Base-by-base conservation (phyloP, 192 early-diverging fungal genomes). In the Cetraspora pellucida region DNA sequence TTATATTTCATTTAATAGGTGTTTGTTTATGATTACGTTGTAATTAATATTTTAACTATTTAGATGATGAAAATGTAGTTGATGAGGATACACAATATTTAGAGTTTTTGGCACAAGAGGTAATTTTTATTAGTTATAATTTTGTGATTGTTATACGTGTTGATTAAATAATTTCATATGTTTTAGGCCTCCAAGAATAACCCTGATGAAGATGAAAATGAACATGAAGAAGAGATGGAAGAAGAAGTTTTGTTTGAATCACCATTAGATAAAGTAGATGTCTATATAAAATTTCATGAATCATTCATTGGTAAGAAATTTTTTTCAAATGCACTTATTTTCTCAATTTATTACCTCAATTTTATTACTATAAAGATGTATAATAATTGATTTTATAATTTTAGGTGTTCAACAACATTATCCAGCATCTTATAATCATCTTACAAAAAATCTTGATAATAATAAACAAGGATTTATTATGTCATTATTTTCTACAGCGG, bases 201-300 rank as follows among this genome's bases (percentile, higher is more conserved):
- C 10, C 81, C 77, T 17, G 88, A 88, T 27, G 89, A 90, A 16
- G 90, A 94, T 11, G 87, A 89, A 17, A 87, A 90, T 44, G 90
- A 91, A 14, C 84, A 86, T 37, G 88, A 87, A 25, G 89, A 89
- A n/a, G 85, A 83, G 19, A 82, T 93, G 49, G 87, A 92, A 49
- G 93, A 95, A 77, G 92, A 93, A 78, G 86, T 91, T 27, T 82
- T 89, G 28, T 91, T 93, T 49, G 92, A 94, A 78, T 91, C 92
- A 45, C 93, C 93, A 23, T 81, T 95, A 70, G 93, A 95, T 79
- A 83, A 89, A 59, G 78, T 95, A 59, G 87, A 95, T 79, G 87
- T 90, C 7, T 93, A 94, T 80, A 78, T 91, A 44, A 83, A 84
- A 67, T 90, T 95, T 81, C 87, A 90, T 59, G 88, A 91, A 75